Evolutionary conservation across 2,329 filamentous ascomycete genomes (phyloP).

Genomic region (Diplodia scrobiculata): DNA sequence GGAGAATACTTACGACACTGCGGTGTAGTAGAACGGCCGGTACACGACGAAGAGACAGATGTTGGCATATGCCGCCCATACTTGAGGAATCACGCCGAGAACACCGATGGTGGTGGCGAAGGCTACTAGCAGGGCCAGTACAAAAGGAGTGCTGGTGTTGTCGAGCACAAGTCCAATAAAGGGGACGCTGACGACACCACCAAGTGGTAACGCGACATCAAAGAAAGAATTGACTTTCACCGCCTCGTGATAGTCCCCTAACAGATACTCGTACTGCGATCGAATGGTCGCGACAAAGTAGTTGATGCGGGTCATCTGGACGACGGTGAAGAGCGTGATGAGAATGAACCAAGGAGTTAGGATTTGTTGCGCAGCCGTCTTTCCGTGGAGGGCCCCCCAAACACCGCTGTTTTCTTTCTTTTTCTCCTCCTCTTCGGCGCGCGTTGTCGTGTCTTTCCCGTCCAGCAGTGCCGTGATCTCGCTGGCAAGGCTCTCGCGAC

Average conservation of each 20-base stretch:
- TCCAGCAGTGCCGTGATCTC: slow-evolving; percentile 76
- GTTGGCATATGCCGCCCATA: slow-evolving; percentile 74
- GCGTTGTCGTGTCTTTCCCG: slow-evolving; percentile 62
- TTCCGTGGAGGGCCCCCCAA: slow-evolving; percentile 81
- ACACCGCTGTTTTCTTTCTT: slow-evolving; percentile 74
- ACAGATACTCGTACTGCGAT: slow-evolving; percentile 76
- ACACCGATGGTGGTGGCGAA: slow-evolving; percentile 74
- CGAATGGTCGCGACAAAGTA: slow-evolving; percentile 89
- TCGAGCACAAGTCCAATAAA: slow-evolving; percentile 83
- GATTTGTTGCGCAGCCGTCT: slow-evolving; percentile 72
- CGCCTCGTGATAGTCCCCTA: slow-evolving; percentile 63
- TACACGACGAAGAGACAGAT: slow-evolving; percentile 80
- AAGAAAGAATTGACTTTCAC: slow-evolving; percentile 79
- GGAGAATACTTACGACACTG: slow-evolving; percentile 63
- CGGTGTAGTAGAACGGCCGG: slow-evolving; percentile 86
- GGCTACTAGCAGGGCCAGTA: slow-evolving; percentile 69
- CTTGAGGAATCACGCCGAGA: slow-evolving; percentile 70
- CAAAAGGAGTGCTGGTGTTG: slow-evolving; percentile 69
- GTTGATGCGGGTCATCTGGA: slow-evolving; percentile 75
- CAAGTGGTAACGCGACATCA: slow-evolving; percentile 79
- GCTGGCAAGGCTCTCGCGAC: slow-evolving; percentile 64
- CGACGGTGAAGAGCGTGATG: slow-evolving; percentile 74
- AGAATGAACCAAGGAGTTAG: slow-evolving; percentile 80
- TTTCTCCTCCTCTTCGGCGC: slow-evolving; percentile 65
- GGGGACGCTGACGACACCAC: slow-evolving; percentile 80